Evolutionary conservation across 768 basidiomycete species (phyloP).

Genomic region (Trametes cinnabarina): DNA sequence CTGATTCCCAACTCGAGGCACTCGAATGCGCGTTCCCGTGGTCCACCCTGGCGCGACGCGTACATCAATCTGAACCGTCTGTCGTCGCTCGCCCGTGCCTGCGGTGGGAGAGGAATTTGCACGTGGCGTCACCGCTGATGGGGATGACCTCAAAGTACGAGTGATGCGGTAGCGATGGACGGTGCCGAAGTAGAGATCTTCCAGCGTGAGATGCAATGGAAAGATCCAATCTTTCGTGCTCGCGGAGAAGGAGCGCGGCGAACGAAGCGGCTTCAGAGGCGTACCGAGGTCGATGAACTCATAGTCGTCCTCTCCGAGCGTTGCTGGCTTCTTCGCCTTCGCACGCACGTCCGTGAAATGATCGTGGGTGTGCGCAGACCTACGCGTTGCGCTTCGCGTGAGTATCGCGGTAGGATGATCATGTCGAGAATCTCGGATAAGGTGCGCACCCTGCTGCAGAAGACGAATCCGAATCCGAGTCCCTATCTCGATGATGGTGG

Average conservation of each 20-base stretch:
- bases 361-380: conserved; percentile 11
- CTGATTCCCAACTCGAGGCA: conserved; percentile 67
- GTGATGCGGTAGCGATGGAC: conserved; percentile 58
- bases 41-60: conserved; percentile 62
- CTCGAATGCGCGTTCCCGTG: conserved; percentile 57
- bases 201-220: conserved; percentile 56
- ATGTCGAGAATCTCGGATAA: neutral
- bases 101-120: conserved; percentile 18
- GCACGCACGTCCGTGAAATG: neutral
- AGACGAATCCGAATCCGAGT: conserved; percentile 13
- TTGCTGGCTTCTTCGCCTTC: conserved; percentile 16
- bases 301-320: conserved; percentile 28
- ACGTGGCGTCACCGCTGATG: conserved; percentile 13
- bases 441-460: conserved; percentile 12
- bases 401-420: neutral
- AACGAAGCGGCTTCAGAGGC: conserved; percentile 18
- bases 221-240: conserved; percentile 62
- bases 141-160: conserved; percentile 41
- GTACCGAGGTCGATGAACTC: conserved; percentile 26
- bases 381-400: neutral
- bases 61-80: conserved; percentile 57
- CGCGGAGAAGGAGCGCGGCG: conserved; percentile 12
- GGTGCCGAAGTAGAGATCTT: conserved; percentile 59
- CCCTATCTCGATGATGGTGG: neutral
- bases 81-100: conserved; percentile 26